Conservation (phyloP, 106 monocot species). For the Vanilla planifolia region DNA sequence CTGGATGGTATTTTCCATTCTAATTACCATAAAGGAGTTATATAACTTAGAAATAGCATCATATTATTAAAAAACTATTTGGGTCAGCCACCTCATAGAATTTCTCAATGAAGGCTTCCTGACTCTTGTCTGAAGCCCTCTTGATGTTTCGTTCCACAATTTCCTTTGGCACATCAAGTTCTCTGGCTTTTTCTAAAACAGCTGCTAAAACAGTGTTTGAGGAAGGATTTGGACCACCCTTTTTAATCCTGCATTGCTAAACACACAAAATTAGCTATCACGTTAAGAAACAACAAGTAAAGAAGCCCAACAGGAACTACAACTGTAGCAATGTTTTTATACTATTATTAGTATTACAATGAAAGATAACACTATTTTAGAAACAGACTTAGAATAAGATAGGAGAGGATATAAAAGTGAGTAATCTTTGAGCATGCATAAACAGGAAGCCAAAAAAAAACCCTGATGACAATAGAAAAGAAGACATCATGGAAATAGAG, state of each 20-base stretch:
- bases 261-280: neutral
- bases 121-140: slow-evolving; percentile 89
- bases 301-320: too few species aligned
- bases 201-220: slow-evolving; percentile 81
- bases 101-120: slow-evolving; percentile 92
- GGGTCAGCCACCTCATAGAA: slow-evolving; percentile 61
- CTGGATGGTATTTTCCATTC: slow-evolving; percentile 23
- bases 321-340: too few species aligned
- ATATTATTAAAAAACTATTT: neutral
- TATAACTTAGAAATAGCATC: neutral
- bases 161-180: slow-evolving; percentile 95
- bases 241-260: slow-evolving; percentile 62
- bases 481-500: too few species aligned
- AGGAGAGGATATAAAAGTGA: too few species aligned
- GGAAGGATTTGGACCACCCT: slow-evolving; percentile 80
- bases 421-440: too few species aligned
- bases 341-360: too few species aligned
- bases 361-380: too few species aligned
- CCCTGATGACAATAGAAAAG: too few species aligned
- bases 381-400: too few species aligned
- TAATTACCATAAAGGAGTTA: neutral
- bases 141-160: slow-evolving; percentile 92
- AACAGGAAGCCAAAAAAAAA: too few species aligned
- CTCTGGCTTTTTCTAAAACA: slow-evolving; percentile 86
- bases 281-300: neutral